These are phyloP conservation scores for Apiospora hydei DNA, from an alignment of 2,329 filamentous ascomycete genomes.

Conservation along the genomic window DNA sequence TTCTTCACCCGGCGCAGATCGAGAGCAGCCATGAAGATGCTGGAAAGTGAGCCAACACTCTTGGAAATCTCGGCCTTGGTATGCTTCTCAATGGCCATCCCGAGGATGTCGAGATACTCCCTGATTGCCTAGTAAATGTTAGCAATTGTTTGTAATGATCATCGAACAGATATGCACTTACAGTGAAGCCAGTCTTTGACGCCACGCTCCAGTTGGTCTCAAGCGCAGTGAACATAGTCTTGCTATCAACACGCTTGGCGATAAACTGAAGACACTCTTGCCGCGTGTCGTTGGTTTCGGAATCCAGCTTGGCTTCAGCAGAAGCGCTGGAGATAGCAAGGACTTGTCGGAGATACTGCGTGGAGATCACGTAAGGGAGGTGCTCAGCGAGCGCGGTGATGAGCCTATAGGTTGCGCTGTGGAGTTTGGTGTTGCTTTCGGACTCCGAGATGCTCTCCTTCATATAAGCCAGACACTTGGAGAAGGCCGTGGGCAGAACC, in stretches of 20 bases:
- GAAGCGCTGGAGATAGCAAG: constrained; percentile 77
- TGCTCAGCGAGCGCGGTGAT: constrained; percentile 81
- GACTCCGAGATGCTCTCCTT: constrained; percentile 64
- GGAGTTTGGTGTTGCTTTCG: constrained; percentile 67
- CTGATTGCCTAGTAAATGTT: constrained; percentile 61
- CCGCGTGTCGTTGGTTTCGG: constrained; percentile 70
- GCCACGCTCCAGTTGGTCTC: constrained; percentile 75
- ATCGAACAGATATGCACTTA: constrained; percentile 50
- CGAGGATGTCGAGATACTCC: constrained; percentile 75
- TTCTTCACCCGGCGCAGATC: constrained; percentile 69
- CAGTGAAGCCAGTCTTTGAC: constrained; percentile 65
- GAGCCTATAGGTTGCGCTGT: constrained; percentile 84
- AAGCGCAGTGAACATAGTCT: constrained; percentile 76
- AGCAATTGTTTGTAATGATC: constrained; percentile 32
- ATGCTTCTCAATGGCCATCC: constrained; percentile 76
- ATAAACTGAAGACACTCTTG: constrained; percentile 75
- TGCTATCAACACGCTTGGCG: constrained; percentile 79
- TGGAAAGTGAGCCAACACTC: constrained; percentile 73
- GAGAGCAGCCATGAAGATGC: constrained; percentile 64
- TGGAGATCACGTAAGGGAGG: constrained; percentile 88
- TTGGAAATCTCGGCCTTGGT: constrained; percentile 81
- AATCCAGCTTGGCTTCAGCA: constrained; percentile 66
- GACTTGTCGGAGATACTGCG: constrained; percentile 74
- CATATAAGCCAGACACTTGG: constrained; percentile 75
- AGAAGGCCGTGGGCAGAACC: constrained; percentile 78